Conservation (phyloP, 179 eudicot species). For the Silene vulgaris region DNA sequence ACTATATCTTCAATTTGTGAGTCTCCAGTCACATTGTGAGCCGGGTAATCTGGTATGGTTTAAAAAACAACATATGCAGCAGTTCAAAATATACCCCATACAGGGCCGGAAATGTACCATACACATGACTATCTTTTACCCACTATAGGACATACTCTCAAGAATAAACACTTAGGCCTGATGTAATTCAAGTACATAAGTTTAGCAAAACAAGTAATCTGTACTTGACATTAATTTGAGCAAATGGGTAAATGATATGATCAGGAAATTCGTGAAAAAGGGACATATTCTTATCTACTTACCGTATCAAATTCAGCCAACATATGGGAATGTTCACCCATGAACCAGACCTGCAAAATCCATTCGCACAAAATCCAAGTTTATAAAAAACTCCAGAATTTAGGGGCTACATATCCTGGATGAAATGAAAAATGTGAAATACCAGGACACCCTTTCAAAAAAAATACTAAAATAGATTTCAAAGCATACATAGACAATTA, state of each 20-base stretch:
- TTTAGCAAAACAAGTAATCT: background rate
- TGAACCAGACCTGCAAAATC: constrained; percentile 77
- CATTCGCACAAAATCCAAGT: constrained; percentile 12
- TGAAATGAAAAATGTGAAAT: background rate
- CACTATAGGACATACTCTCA: background rate
- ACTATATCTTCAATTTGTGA: constrained; percentile 1
- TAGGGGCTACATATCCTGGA: background rate
- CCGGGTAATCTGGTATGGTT: background rate
- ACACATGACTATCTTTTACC: background rate
- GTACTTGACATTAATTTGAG: background rate
- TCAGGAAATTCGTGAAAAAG: background rate
- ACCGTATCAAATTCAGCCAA: constrained; percentile 79
- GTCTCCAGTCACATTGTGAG: constrained; percentile 6
- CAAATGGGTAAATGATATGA: background rate
- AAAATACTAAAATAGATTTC: background rate
- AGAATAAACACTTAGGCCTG: constrained; percentile 7
- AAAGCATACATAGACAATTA: background rate
- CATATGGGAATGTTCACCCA: constrained; percentile 88
- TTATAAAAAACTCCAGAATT: background rate
- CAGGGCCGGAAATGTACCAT: background rate
- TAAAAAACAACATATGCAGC: background rate
- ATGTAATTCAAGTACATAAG: constrained; percentile 2
- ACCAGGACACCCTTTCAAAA: background rate
- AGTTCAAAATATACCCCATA: background rate
- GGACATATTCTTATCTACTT: constrained; percentile 33